Conservation (phyloP, 768 basidiomycete genomes). For the Cyclocybe aegerita region DNA sequence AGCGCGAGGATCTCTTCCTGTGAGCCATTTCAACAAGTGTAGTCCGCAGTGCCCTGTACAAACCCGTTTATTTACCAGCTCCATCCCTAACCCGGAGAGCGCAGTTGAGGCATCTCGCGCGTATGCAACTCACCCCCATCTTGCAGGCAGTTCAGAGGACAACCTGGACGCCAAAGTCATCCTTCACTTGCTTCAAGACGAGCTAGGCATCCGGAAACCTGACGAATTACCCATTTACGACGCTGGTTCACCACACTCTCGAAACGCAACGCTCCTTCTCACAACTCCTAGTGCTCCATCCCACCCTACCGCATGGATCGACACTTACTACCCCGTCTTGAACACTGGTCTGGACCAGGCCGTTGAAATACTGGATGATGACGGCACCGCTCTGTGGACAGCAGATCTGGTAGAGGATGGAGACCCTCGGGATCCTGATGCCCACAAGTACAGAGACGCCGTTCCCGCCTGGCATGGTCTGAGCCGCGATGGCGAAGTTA, state of each 20-base stretch:
- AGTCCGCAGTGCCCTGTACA: neutral
- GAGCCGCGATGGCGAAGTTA: slow-evolving; percentile 73
- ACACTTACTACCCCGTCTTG: slow-evolving; percentile 85
- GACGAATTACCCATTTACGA: slow-evolving; percentile 57
- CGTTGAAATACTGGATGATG: slow-evolving; percentile 61
- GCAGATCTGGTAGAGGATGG: slow-evolving; percentile 77
- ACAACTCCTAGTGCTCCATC: slow-evolving; percentile 40
- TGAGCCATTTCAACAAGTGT: slow-evolving; percentile 7
- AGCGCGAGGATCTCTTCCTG: slow-evolving; percentile 34
- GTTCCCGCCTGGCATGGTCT: slow-evolving; percentile 88
- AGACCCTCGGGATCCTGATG: slow-evolving; percentile 69
- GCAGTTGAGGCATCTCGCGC: slow-evolving; percentile 56
- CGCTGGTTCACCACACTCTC: slow-evolving; percentile 68
- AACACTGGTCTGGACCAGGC: slow-evolving; percentile 73
- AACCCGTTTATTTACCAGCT: slow-evolving; percentile 7
- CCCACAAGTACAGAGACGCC: slow-evolving; percentile 60
- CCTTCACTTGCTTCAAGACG: slow-evolving; percentile 64
- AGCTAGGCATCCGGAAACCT: slow-evolving; percentile 52
- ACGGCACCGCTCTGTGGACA: slow-evolving; percentile 56
- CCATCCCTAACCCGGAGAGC: slow-evolving; percentile 53
- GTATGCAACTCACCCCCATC: slow-evolving; percentile 69
- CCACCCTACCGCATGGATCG: slow-evolving; percentile 74
- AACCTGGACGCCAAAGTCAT: slow-evolving; percentile 64
- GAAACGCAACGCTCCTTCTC: slow-evolving; percentile 60
- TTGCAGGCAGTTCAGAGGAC: slow-evolving; percentile 66